Evolutionary conservation across 768 basidiomycete species (phyloP), one percentile per base, ranked within the genome.

Genomic region (Neoboletus brunneissimus): DNA sequence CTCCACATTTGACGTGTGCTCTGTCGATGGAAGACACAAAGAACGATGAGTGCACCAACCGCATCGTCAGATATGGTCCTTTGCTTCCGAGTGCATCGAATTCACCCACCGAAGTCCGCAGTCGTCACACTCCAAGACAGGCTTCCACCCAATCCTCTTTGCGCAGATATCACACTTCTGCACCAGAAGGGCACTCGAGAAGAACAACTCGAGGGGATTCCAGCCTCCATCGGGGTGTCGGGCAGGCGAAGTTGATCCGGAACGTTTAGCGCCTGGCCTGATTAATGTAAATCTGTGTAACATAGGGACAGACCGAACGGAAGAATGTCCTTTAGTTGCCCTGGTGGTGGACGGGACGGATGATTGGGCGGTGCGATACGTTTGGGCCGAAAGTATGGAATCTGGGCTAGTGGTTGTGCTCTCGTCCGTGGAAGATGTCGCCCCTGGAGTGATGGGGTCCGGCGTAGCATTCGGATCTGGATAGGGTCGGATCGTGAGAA

Each of bases 241-340:
- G n/a, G 63, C 61, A 64, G 53, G 73, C 23, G 60, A 71, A 58
- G 59, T 71, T 66, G 64, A 66, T 53, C 59, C 70, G 49, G 57
- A 61, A 50, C 84, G 84, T 70, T 85, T 88, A 29, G 74, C 76
- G 4, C 90, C 90, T 16, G 91, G 91, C 69, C 88, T 91, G 64
- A 94, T 79, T 32, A 94, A 79, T 22, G 92, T 88, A 77, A 95
- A 95, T 18, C 94, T 87, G 69, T 94, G 93, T 3, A 92, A 79
- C 50, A 86, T 77, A 0, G 84, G 79, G 1, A 80, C 61, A 4
- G 81, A 75, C 35, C 76, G 76, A 47, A 87, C 79, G 8, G 87
- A 88, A 1, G 88, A 89, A 20, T 88, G 85, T 12, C 88, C 90
- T 61, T 89, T 87, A 0, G 89, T 92, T 5, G 90, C 90, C 16